Evolutionary conservation across 2,329 filamentous ascomycete genomes (phyloP).

Genomic region (Colletotrichum chrysophilum): DNA sequence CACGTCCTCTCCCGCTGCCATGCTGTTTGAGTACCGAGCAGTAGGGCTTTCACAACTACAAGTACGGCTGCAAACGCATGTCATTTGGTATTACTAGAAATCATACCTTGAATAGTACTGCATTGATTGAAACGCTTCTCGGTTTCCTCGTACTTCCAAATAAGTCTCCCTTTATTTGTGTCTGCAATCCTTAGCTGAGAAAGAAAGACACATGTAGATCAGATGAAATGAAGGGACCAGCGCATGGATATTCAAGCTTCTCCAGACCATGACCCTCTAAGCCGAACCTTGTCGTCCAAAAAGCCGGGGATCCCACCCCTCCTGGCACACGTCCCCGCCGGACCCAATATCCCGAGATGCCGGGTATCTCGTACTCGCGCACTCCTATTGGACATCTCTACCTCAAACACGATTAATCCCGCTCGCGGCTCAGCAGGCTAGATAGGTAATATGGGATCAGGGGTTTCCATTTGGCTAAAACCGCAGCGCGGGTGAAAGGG

Average conservation of each 20-base stretch:
- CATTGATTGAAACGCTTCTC: background rate
- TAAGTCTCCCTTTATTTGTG: rapidly evolving
- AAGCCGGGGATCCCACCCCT: background rate
- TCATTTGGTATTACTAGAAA: background rate
- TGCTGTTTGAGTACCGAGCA: background rate
- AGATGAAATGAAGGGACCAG: background rate
- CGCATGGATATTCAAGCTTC: background rate
- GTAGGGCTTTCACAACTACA: rapidly evolving
- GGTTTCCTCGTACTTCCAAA: background rate
- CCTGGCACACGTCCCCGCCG: background rate
- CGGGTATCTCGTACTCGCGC: background rate
- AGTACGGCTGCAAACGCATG: rapidly evolving
- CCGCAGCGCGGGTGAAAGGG: background rate
- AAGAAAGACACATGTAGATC: background rate
- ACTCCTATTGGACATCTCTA: background rate
- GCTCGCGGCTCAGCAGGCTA: background rate
- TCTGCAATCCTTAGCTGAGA: background rate
- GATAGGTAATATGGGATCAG: background rate
- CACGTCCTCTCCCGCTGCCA: background rate
- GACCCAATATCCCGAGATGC: background rate
- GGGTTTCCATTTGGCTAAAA: background rate
- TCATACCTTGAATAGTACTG: background rate
- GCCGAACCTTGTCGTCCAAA: background rate
- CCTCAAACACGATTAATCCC: background rate
- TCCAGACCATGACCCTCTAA: background rate